Base-by-base conservation (phyloP, 2,329 filamentous ascomycete species). In the Xylaria sp. region DNA sequence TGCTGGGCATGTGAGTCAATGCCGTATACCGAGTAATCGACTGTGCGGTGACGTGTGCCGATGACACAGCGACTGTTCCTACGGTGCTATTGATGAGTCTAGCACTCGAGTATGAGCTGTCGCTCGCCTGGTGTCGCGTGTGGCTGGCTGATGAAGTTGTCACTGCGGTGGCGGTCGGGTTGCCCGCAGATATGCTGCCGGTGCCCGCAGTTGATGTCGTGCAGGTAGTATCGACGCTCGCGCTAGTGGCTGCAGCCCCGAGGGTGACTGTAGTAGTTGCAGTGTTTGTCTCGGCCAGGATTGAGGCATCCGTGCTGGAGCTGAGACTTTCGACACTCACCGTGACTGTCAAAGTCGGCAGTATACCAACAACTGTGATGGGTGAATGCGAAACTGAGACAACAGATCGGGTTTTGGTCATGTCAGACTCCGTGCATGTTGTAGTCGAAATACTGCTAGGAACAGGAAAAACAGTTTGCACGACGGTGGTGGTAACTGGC, bases 381-480 rank as follows among this genome's bases (percentile, higher is more conserved):
- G 11, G 4, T 11, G 60, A 58, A 3, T 20, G 23, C 28, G 63
- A 46, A 53, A 13, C 28, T 33, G 48, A 11, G 31, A 28, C 13
- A n/a, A 20, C 10, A 44, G 59, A 28, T 15, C 10, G 4, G 28
- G 36, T 59, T 38, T 13, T 46, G n/a, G 57, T 4, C 58, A 38
- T 42, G 4, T 28, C 11, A 40, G 67, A 51, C 36, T 59, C 64
- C 2, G 63, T 67, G 28, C 31, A 54, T 5, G 9, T 44, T 31
- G 40, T 65, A n/a, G 62, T 63, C 20, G 51, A 56, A 13, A n/a
- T 10, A 7, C 20, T 20, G 15, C 11, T 11, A 28, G 64, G 63
- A 38, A 68, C 38, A 3, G 67, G 64, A 11, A 31, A 57, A 11
- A 71, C 62, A 9, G 69, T 70, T 23, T 66, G 42, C 31, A 63